Evolutionary conservation across 306 rosid genomes (phyloP).

Genomic region (Quercus variabilis): DNA sequence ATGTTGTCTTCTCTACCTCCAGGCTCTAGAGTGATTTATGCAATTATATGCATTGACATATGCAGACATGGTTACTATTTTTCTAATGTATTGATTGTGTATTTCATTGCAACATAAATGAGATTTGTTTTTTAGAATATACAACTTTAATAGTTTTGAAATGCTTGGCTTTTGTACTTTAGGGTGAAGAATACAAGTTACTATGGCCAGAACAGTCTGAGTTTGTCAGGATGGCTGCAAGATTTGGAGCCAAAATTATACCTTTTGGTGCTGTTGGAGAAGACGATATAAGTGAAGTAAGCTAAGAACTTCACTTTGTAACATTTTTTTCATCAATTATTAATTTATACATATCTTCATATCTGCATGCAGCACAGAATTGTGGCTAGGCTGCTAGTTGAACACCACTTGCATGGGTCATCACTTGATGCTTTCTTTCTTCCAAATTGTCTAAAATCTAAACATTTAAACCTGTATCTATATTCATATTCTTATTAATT

Average conservation of each 20-base stretch:
- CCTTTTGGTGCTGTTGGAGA: slow-evolving; percentile 93
- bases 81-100: not conserved
- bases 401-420: not conserved
- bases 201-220: slow-evolving; percentile 95
- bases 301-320: slow-evolving; percentile 13
- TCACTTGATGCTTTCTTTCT: not conserved
- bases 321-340: slow-evolving; percentile 11
- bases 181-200: slow-evolving; percentile 90
- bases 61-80: not conserved
- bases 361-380: not conserved
- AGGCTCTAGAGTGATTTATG: not conserved
- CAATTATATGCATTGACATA: not conserved
- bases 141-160: not conserved
- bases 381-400: not conserved
- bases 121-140: not conserved
- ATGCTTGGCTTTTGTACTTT: slow-evolving; percentile 2
- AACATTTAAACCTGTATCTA: not conserved
- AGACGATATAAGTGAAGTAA: slow-evolving; percentile 82
- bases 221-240: slow-evolving; percentile 91
- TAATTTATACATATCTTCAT: not conserved
- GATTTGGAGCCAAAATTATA: slow-evolving; percentile 90
- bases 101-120: not conserved
- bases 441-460: not conserved
- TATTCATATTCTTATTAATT: not conserved
- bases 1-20: not conserved